Evolutionary conservation across 2,329 filamentous ascomycete species (phyloP).

Genomic region (Colletotrichum spaethianum): DNA sequence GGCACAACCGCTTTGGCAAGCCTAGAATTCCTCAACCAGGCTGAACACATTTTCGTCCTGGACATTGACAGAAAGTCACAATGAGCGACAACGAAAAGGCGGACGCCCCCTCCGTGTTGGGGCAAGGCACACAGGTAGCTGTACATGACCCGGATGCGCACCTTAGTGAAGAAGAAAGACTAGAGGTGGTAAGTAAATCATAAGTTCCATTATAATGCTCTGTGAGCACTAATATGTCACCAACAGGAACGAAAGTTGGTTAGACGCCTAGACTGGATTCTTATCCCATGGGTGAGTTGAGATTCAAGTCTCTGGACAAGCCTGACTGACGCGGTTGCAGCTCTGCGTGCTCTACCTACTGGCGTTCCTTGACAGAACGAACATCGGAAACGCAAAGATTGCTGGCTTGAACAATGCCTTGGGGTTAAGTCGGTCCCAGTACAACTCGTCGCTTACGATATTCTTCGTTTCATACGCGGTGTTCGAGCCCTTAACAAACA

Average conservation of each 20-base stretch:
- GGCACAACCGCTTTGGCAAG: no score
- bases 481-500: slow-evolving; percentile 81
- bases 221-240: background rate
- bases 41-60: no score
- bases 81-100: slow-evolving; percentile 8
- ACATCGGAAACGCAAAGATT: slow-evolving; percentile 66
- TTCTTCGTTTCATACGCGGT: slow-evolving; percentile 80
- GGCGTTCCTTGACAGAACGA: slow-evolving; percentile 69
- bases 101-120: background rate
- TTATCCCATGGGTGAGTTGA: slow-evolving; percentile 25
- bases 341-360: slow-evolving; percentile 71
- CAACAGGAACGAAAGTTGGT: slow-evolving; percentile 14
- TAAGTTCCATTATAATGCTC: background rate
- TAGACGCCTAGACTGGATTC: slow-evolving; percentile 10
- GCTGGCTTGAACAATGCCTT: slow-evolving; percentile 49
- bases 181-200: background rate
- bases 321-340: background rate
- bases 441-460: slow-evolving; percentile 71
- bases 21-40: background rate
- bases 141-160: slow-evolving; percentile 5
- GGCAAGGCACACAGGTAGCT: background rate
- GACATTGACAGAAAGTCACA: no score
- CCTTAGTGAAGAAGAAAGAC: slow-evolving; percentile 1
- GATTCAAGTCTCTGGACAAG: no score
- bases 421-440: slow-evolving; percentile 67